Evolutionary conservation across 257 asterid species (phyloP).

Genomic region (Ilex aquifolium): DNA sequence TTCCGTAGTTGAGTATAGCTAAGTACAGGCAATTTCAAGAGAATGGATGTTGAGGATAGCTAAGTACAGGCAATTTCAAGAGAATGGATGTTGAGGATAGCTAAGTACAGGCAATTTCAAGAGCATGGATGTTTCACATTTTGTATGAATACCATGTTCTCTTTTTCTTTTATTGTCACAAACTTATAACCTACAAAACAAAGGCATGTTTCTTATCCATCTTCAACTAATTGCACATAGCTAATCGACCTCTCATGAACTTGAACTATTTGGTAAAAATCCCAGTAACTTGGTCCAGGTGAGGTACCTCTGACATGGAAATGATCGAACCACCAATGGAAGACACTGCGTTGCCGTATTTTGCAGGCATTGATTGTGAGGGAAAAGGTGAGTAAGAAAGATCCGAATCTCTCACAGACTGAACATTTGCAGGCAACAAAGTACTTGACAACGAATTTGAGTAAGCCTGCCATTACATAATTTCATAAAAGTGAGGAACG

Average conservation of each 20-base stretch:
- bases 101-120: no score
- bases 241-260: background rate
- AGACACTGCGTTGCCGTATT: constrained; percentile 54
- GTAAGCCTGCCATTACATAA: constrained; percentile 41
- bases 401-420: constrained; percentile 65
- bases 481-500: constrained; percentile 9
- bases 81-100: no score
- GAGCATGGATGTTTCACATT: no score
- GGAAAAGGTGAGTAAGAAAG: constrained; percentile 56
- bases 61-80: no score
- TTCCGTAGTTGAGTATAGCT: no score
- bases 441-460: constrained; percentile 53
- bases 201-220: no score
- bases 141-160: no score
- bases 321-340: constrained; percentile 46
- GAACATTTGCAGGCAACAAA: constrained; percentile 47
- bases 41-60: no score
- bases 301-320: constrained; percentile 67
- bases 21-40: no score
- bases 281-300: background rate
- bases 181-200: no score
- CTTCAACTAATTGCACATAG: background rate
- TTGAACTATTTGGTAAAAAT: no score
- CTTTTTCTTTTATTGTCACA: no score
- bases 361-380: constrained; percentile 47